Evolutionary conservation across 495 filamentous ascomycete genomes (phyloP).

Genomic region (Neurospora sp.): DNA sequence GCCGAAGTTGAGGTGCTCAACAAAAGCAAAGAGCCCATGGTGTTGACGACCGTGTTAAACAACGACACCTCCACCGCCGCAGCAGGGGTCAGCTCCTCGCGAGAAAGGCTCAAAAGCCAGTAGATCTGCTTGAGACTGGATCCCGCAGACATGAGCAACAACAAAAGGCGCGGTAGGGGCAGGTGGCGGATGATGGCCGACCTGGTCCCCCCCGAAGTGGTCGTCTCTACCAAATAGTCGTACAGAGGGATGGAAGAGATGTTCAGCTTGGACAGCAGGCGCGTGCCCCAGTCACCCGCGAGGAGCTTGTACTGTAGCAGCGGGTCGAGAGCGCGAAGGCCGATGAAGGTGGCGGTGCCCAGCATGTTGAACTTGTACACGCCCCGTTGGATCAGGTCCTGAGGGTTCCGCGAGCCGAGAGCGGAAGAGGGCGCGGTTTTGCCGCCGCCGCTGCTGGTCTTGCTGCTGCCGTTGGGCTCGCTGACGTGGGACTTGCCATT

Average conservation of each 20-base stretch:
- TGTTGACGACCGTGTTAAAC: conserved; percentile 41
- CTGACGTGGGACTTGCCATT: neutral
- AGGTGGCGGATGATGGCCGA: conserved; percentile 4
- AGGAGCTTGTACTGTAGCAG: conserved; percentile 46
- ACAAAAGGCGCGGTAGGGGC: conserved; percentile 23
- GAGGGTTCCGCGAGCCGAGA: neutral
- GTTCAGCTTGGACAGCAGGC: conserved; percentile 13
- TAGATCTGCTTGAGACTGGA: conserved; percentile 42
- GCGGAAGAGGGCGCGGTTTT: neutral
- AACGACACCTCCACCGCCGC: conserved; percentile 24
- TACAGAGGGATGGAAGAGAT: conserved; percentile 5
- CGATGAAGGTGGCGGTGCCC: conserved; percentile 46
- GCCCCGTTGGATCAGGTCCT: conserved; percentile 25
- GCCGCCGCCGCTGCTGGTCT: neutral
- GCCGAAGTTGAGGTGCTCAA: conserved; percentile 29
- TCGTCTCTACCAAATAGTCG: conserved; percentile 3
- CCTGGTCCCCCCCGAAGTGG: neutral
- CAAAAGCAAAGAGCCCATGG: conserved; percentile 35
- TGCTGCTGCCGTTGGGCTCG: neutral
- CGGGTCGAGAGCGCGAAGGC: conserved; percentile 45
- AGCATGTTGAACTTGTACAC: conserved; percentile 31
- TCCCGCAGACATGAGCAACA: conserved; percentile 41
- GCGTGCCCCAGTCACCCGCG: conserved; percentile 13
- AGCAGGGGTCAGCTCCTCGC: conserved; percentile 32
- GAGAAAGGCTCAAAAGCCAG: conserved; percentile 27